Evolutionary conservation across 1,284 basidiomycete species (phyloP).

Genomic region (Sphaerobolus stellatus): DNA sequence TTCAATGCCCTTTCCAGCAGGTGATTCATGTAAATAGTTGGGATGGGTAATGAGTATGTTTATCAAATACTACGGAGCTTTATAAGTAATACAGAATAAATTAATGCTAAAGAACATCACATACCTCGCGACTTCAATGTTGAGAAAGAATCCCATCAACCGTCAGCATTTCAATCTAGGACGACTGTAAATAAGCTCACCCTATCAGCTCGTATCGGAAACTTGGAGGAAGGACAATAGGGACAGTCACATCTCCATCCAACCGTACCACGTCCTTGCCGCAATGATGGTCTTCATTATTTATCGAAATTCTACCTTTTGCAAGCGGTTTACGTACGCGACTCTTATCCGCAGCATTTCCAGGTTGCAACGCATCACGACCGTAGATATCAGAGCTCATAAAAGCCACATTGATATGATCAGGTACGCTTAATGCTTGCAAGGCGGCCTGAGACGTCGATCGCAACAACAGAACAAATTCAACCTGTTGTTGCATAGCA

Average conservation of each 20-base stretch:
- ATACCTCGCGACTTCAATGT: no score
- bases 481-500: neutral
- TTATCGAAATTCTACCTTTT: neutral
- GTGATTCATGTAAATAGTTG: no score
- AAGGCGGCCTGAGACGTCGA: neutral
- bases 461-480: slow-evolving; percentile 1
- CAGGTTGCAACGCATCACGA: neutral
- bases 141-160: no score
- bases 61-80: no score
- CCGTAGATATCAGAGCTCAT: neutral
- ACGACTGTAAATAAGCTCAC: neutral
- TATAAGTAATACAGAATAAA: no score
- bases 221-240: neutral
- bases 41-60: no score
- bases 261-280: neutral
- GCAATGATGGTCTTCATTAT: neutral
- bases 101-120: no score
- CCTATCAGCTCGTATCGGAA: slow-evolving; percentile 6
- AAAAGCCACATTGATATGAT: neutral
- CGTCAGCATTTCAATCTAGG: no score
- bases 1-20: no score
- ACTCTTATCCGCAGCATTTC: neutral
- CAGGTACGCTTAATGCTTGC: neutral
- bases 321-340: neutral
- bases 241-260: slow-evolving; percentile 2